Conservation (phyloP, 2,329 filamentous ascomycete genomes). For the Lachnellula occidentalis region DNA sequence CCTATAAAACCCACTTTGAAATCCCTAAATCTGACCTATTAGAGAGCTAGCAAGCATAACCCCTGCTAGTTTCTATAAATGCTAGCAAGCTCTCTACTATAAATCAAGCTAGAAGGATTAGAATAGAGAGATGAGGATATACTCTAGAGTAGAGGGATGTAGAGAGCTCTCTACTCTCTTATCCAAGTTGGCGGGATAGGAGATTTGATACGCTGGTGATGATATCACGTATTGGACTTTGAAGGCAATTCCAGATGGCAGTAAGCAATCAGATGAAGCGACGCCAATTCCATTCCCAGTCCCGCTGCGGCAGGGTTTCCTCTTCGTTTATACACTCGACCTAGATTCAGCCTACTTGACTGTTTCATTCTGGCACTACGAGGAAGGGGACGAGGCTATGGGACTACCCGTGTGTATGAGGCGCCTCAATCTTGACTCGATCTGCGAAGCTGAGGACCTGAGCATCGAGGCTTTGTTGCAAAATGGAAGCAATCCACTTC, state of each 20-base stretch:
- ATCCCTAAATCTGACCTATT: no score
- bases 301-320: neutral
- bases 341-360: slow-evolving; percentile 2
- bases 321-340: slow-evolving; percentile 3
- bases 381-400: slow-evolving; percentile 1
- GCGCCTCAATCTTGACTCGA: neutral
- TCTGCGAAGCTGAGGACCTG: neutral
- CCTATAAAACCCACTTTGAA: no score
- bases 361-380: slow-evolving; percentile 4
- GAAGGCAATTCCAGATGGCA: slow-evolving; percentile 1
- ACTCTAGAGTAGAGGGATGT: no score
- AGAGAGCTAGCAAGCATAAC: no score
- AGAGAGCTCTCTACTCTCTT: no score
- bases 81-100: no score
- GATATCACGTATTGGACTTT: slow-evolving; percentile 1
- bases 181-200: no score
- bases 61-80: no score
- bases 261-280: neutral
- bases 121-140: no score
- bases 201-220: no score
- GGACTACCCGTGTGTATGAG: neutral
- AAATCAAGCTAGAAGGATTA: no score
- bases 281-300: neutral
- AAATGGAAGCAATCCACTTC: slow-evolving; percentile 34
- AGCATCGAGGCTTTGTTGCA: slow-evolving; percentile 33